Base-by-base conservation (phyloP, 2,329 filamentous ascomycete species). In the Bipolaris bicolor region DNA sequence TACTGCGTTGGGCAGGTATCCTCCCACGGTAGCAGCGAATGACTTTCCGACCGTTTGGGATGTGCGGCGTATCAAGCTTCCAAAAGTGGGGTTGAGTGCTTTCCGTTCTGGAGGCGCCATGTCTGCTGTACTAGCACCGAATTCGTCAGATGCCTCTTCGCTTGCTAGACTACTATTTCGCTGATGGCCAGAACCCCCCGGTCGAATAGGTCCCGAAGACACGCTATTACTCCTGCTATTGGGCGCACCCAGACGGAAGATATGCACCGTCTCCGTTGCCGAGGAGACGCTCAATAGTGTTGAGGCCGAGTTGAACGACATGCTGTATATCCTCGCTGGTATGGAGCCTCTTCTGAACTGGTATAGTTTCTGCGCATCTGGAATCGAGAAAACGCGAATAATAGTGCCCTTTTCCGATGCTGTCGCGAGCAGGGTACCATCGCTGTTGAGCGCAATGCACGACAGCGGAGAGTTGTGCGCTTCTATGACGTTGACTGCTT, bases 331-430 rank as follows among this genome's bases (percentile, higher is more conserved):
- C 39, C 91, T 90, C 1, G 93, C 93, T 0, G 95, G 95, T 77
- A 97, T 97, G 2, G 94, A 97, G 41, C 95, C 95, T 63, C 95
- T 88, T 58, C 95, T 87, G 79, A 99, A 99, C 74, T 99, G 94
- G 76, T 93, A 98, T 16, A 99, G 84, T 76, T 98, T 99, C 70
- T 94, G 89, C 10, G 91, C 95, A 62, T 88, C 87, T 2, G 95
- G 95, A 1, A 99, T 87, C 1, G 91, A 92, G 77, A 99, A 99
- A 50, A 99, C 92, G 15, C 95, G 88, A 63, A 99, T 96, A 59
- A 99, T 96, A 0, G 95, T 99, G 63, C 95, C 95, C 51, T 96
- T 99, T 75, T 99, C 95, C 20, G 94, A 98, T 1, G 95, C 92
- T 1, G 95, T 99, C 13, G 95, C 95, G 43, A 99, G 83, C 41